phyloP scores from a whole-genome alignment of 495 filamentous ascomycete genomes.

The Geoglossum glabrum region DNA sequence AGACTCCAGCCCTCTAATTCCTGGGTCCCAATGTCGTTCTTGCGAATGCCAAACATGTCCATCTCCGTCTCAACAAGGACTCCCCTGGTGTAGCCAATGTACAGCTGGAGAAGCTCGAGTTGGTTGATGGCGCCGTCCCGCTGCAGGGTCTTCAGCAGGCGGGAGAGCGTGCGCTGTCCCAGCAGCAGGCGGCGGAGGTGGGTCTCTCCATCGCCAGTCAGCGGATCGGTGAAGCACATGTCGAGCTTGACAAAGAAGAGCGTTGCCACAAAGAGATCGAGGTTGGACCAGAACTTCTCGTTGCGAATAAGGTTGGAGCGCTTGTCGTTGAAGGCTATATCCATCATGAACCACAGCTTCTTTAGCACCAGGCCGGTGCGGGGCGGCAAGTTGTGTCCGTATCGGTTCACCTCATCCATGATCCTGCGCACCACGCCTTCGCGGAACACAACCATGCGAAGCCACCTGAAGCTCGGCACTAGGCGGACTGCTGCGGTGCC shows the following conservation, averaged over 20 bases:
- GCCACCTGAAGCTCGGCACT: conserved; percentile 30
- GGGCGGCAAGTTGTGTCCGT: conserved; percentile 30
- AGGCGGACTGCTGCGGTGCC: conserved; percentile 14
- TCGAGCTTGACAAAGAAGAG: conserved; percentile 42
- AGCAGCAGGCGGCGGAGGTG: conserved; percentile 33
- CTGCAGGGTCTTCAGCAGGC: conserved; percentile 29
- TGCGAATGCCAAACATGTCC: conserved; percentile 26
- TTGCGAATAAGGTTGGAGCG: conserved; percentile 31
- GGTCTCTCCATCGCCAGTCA: conserved; percentile 19
- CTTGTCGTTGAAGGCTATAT: conserved; percentile 27
- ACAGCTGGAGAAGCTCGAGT: conserved; percentile 25
- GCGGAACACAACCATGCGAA: conserved; percentile 30
- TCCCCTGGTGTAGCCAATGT: conserved; percentile 21
- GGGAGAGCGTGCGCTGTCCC: conserved; percentile 31
- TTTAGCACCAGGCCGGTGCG: conserved; percentile 24
- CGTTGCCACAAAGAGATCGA: conserved; percentile 31
- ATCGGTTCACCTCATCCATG: conserved; percentile 26
- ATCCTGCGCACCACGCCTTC: conserved; percentile 32
- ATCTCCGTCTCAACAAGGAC: conserved; percentile 5
- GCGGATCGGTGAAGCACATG: conserved; percentile 34
- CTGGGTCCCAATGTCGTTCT: conserved; percentile 23
- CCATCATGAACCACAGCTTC: conserved; percentile 50
- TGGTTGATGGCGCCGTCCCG: conserved; percentile 18
- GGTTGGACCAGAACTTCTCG: conserved; percentile 25
- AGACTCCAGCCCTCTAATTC: conserved; percentile 32